Evolutionary conservation across 2,329 filamentous ascomycete genomes (phyloP).

Genomic region (Alternaria hordeiaustralica): DNA sequence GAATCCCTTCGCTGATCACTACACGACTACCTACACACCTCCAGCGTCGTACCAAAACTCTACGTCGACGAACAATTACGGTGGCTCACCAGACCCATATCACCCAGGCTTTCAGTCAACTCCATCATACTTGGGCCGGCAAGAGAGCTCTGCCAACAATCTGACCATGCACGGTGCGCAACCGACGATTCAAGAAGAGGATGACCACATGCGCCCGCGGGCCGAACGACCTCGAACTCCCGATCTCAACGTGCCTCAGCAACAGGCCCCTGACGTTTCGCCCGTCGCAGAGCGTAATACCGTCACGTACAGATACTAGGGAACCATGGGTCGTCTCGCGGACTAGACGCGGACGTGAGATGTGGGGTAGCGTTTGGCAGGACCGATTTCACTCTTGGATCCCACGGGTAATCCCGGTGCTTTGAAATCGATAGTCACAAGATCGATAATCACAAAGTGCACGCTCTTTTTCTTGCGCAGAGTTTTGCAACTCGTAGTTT

Average conservation of each 20-base stretch:
- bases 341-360: constrained; percentile 12
- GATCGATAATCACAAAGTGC: background rate
- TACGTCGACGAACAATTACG: constrained; percentile 24
- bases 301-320: constrained; percentile 48
- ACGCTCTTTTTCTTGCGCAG: background rate
- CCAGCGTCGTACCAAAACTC: constrained; percentile 24
- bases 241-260: constrained; percentile 22
- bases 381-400: background rate
- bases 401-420: constrained; percentile 6
- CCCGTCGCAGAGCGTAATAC: constrained; percentile 46
- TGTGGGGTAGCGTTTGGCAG: constrained; percentile 18
- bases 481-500: background rate
- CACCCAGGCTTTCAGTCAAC: constrained; percentile 48
- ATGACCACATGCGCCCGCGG: constrained; percentile 31
- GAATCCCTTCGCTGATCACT: constrained; percentile 53
- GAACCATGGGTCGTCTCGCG: constrained; percentile 11
- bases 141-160: constrained; percentile 52
- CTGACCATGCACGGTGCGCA: constrained; percentile 56
- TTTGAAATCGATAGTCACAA: constrained; percentile 1
- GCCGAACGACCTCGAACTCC: constrained; percentile 35
- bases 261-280: constrained; percentile 38
- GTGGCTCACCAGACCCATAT: constrained; percentile 34
- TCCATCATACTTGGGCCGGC: constrained; percentile 52
- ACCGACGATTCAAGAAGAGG: constrained; percentile 33
- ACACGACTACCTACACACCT: constrained; percentile 42